Conservation (phyloP, 2,329 filamentous ascomycete genomes). For the Fusarium sp. region DNA sequence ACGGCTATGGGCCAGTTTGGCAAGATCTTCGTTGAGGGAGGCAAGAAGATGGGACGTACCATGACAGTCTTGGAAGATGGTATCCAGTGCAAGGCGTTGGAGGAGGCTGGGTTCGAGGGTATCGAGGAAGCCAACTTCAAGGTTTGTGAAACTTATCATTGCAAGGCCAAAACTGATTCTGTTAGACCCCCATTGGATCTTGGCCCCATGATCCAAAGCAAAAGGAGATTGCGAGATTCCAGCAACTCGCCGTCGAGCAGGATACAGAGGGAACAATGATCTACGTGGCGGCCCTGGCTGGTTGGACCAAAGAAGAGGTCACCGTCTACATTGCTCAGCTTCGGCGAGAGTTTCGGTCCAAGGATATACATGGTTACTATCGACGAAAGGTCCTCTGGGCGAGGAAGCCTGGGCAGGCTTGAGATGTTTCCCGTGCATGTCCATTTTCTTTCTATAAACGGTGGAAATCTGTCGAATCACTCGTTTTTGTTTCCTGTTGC, state of each 20-base stretch:
- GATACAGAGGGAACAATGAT: constrained; percentile 5
- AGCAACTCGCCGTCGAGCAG: constrained; percentile 1
- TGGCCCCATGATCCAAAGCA: constrained; percentile 9
- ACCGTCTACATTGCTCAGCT: background rate
- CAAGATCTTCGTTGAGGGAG: constrained; percentile 5
- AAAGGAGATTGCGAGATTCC: constrained; percentile 4
- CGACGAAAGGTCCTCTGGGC: background rate
- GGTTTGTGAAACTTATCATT: too few relatives aligned
- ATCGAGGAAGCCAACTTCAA: background rate
- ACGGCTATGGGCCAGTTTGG: constrained; percentile 11
- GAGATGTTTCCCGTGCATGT: background rate
- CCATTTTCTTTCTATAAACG: background rate
- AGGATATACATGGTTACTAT: background rate
- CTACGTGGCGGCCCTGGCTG: background rate
- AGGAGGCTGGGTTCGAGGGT: background rate
- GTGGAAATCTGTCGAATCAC: background rate
- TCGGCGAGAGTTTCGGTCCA: background rate
- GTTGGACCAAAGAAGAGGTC: background rate
- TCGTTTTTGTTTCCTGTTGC: background rate
- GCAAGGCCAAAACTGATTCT: background rate
- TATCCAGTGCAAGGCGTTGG: background rate
- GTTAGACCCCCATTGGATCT: background rate
- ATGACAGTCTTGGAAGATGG: background rate
- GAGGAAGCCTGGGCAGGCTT: background rate
- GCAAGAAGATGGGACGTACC: constrained; percentile 7